These are phyloP conservation scores for Penicillium daleae DNA, from an alignment of 495 filamentous ascomycete genomes.

Conservation along the genomic window DNA sequence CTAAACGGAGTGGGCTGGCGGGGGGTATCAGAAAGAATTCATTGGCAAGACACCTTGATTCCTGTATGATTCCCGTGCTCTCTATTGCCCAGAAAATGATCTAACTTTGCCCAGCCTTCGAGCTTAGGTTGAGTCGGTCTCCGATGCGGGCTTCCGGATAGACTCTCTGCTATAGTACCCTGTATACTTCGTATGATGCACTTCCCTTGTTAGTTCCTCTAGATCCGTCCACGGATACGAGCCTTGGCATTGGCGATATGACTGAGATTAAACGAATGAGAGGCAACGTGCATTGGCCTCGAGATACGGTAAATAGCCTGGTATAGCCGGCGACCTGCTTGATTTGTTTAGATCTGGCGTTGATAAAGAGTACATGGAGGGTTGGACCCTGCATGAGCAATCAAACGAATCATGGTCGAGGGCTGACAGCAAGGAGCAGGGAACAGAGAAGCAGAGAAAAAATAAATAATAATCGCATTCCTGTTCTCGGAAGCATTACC, in stretches of 20 bases:
- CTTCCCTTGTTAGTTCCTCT: background rate
- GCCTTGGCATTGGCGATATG: background rate
- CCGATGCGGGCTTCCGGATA: slow-evolving; percentile 1
- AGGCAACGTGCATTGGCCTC: background rate
- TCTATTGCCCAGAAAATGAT: background rate
- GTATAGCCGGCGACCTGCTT: slow-evolving; percentile 3
- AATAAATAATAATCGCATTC: too few relatives aligned
- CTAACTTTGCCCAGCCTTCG: background rate
- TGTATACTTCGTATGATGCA: too few relatives aligned
- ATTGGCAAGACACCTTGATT: background rate
- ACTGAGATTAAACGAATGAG: background rate
- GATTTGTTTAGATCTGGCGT: slow-evolving; percentile 6
- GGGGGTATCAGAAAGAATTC: background rate
- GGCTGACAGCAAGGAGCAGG: background rate
- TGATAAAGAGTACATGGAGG: background rate
- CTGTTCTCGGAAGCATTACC: background rate
- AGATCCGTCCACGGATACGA: background rate
- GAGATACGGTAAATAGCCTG: slow-evolving; percentile 1
- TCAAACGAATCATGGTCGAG: background rate
- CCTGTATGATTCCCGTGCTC: background rate
- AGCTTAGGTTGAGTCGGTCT: background rate
- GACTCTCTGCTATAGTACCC: background rate
- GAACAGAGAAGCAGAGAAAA: too few relatives aligned
- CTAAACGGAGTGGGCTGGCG: background rate
- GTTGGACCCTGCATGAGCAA: background rate